These are phyloP conservation scores for Platanthera zijinensis DNA, from an alignment of 106 monocot genomes.

Conservation along the genomic window DNA sequence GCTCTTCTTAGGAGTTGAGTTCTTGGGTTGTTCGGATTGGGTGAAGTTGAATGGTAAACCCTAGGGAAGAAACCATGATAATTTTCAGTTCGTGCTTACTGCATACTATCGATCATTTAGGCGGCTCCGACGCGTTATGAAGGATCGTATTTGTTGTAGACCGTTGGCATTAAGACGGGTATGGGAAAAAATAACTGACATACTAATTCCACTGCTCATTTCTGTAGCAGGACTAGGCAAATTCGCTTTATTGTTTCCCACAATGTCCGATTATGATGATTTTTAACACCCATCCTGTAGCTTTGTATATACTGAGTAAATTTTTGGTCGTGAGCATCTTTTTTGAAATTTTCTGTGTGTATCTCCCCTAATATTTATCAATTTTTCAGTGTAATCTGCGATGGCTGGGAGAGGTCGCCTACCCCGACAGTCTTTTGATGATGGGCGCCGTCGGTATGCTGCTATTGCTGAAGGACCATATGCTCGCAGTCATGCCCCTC, in stretches of 20 bases:
- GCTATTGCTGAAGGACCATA: constrained; percentile 29
- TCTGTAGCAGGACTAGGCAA: neutral
- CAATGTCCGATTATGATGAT: neutral
- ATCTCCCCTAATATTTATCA: neutral
- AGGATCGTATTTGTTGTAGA: neutral
- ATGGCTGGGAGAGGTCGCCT: constrained; percentile 53
- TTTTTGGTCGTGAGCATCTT: neutral
- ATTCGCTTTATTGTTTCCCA: neutral
- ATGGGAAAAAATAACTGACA: too few relatives aligned
- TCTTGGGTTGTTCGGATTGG: neutral
- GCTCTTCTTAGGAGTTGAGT: neutral
- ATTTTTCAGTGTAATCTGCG: neutral
- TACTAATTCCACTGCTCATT: neutral
- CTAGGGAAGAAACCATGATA: neutral
- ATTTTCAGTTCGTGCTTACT: neutral
- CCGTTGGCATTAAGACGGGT: neutral
- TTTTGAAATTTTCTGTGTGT: neutral
- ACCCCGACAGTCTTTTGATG: constrained; percentile 29
- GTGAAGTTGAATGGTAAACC: neutral
- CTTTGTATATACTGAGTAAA: too few relatives aligned
- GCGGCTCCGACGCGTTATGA: neutral
- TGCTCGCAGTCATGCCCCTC: constrained; percentile 24
- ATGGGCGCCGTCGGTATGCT: constrained; percentile 29
- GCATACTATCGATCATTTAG: neutral
- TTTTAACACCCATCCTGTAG: neutral